These are phyloP conservation scores for Colletotrichum limetticola DNA, from an alignment of 2,329 filamentous ascomycete species.

Conservation along the genomic window DNA sequence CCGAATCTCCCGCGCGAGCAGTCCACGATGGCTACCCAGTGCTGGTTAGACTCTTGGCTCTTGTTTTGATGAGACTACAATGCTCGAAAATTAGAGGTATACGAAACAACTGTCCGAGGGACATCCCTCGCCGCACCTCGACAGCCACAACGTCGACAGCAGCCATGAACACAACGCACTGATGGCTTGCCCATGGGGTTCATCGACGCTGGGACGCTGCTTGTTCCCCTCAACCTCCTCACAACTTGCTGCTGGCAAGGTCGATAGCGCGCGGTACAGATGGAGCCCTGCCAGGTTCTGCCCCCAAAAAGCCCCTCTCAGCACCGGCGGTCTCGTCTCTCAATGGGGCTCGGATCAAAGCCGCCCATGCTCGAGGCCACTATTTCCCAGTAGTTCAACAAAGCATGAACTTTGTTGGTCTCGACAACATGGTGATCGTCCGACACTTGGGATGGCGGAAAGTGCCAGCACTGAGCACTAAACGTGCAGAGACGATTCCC, in stretches of 20 bases:
- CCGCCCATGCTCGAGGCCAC: slow-evolving; percentile 11
- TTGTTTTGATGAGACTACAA: neutral
- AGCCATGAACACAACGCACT: slow-evolving; percentile 29
- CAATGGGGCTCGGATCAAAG: slow-evolving; percentile 15
- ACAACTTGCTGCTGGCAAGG: neutral
- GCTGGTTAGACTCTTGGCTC: slow-evolving; percentile 1
- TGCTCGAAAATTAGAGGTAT: slow-evolving; percentile 5
- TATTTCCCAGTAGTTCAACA: slow-evolving; percentile 16
- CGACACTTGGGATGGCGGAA: slow-evolving; percentile 26
- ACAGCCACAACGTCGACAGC: slow-evolving; percentile 4
- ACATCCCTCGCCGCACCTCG: slow-evolving; percentile 6
- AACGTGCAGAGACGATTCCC: slow-evolving; percentile 20
- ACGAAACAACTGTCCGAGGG: slow-evolving; percentile 23
- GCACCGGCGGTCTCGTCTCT: slow-evolving; percentile 15
- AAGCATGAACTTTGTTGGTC: slow-evolving; percentile 20
- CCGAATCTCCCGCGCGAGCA: slow-evolving; percentile 12
- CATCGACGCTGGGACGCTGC: neutral
- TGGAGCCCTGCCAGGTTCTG: neutral
- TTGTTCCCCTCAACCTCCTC: neutral
- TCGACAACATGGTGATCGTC: slow-evolving; percentile 18
- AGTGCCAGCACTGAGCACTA: neutral
- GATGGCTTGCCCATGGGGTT: slow-evolving; percentile 11
- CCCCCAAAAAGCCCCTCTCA: slow-evolving; percentile 1
- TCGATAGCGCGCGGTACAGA: neutral
- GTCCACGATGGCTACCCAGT: neutral